Evolutionary conservation across 2,329 filamentous ascomycete species (phyloP).

Genomic region (Xylaria sp.): DNA sequence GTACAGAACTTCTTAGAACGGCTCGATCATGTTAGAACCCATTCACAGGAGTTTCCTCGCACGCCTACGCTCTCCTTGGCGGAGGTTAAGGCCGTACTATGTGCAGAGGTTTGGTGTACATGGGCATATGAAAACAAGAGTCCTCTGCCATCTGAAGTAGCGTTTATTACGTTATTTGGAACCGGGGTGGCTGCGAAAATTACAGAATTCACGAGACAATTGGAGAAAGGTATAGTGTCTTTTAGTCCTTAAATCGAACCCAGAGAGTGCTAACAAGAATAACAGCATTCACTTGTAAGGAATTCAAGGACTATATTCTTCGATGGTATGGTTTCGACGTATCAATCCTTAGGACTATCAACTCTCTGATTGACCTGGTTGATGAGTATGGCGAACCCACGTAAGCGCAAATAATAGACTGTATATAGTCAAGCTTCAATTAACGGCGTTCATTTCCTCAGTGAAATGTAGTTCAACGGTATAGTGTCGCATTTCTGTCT

Average conservation of each 20-base stretch:
- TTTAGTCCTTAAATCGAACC: too few species aligned
- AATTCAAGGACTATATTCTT: conserved; percentile 3
- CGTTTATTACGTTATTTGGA: conserved; percentile 13
- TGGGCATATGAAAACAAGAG: conserved; percentile 10
- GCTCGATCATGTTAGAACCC: neutral
- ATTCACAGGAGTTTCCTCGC: neutral
- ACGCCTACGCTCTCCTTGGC: neutral
- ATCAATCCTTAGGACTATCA: neutral
- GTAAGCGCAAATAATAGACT: neutral
- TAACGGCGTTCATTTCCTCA: too few species aligned
- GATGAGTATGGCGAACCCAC: neutral
- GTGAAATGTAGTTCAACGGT: too few species aligned
- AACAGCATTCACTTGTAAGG: conserved; percentile 8
- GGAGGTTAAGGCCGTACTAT: conserved; percentile 13
- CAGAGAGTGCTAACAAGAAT: neutral
- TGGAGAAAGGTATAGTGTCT: conserved; percentile 5
- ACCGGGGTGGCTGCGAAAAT: neutral
- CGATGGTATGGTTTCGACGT: conserved; percentile 23
- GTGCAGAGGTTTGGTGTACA: conserved; percentile 26
- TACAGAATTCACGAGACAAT: conserved; percentile 7
- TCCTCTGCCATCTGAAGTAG: conserved; percentile 12
- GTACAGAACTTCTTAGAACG: conserved; percentile 3
- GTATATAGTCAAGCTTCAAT: neutral
- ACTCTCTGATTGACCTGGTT: conserved; percentile 4
- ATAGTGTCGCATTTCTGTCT: neutral